These are phyloP conservation scores for Aegilops longissima DNA, from an alignment of 176 grass and related monocot genomes.

Conservation along the genomic window DNA sequence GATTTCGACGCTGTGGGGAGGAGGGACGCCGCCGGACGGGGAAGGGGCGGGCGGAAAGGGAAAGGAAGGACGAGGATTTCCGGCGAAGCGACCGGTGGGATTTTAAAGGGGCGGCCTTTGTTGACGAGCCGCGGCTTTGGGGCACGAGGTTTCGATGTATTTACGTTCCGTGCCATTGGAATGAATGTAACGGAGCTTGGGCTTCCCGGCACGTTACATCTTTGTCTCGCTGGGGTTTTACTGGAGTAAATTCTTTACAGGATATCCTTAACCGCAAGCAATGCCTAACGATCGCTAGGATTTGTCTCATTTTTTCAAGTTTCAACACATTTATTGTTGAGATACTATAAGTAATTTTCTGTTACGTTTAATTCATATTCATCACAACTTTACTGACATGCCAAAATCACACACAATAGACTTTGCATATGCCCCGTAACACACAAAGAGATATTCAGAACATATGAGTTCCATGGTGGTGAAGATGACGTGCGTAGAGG, in stretches of 20 bases:
- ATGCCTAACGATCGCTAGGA: background rate
- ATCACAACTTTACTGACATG: no score
- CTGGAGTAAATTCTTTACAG: background rate
- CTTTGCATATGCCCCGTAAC: background rate
- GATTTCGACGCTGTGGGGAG: background rate
- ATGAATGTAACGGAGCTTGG: background rate
- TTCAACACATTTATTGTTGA: background rate
- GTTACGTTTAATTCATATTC: no score
- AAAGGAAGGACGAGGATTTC: slow-evolving; percentile 14
- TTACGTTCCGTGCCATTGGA: slow-evolving; percentile 21
- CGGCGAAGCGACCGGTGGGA: slow-evolving; percentile 42
- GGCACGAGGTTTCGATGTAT: background rate
- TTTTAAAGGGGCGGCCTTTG: slow-evolving; percentile 28
- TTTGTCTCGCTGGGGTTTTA: background rate
- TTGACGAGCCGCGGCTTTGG: background rate
- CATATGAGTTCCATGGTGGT: background rate
- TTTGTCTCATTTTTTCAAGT: background rate
- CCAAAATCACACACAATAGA: background rate
- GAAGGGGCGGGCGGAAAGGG: background rate
- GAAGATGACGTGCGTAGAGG: background rate
- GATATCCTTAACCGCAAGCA: background rate
- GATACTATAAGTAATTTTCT: no score
- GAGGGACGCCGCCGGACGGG: background rate
- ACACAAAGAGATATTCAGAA: background rate
- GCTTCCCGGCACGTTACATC: background rate